phyloP scores from a whole-genome alignment of 495 filamentous ascomycete genomes.

The Hypoxylon trugodes region DNA sequence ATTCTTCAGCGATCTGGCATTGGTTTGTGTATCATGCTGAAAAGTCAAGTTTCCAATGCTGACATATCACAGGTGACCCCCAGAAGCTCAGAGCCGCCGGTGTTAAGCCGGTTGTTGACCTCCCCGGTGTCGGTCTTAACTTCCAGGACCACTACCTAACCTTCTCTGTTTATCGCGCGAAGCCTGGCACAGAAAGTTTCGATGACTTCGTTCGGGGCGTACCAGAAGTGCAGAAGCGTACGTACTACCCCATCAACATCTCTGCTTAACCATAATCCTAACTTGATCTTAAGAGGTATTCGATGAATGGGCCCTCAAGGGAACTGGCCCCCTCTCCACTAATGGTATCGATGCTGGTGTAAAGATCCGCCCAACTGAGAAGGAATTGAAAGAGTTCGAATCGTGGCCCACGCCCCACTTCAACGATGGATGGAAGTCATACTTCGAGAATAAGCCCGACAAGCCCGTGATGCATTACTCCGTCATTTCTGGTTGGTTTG shows the following conservation, averaged over 20 bases:
- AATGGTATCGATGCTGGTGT: slow-evolving; percentile 88
- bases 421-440: slow-evolving; percentile 74
- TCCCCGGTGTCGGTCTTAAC: slow-evolving; percentile 84
- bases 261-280: background rate
- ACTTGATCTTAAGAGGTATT: slow-evolving; percentile 56
- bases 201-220: slow-evolving; percentile 83
- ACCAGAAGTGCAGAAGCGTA: slow-evolving; percentile 71
- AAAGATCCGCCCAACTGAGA: slow-evolving; percentile 75
- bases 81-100: slow-evolving; percentile 75
- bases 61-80: slow-evolving; percentile 59
- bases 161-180: slow-evolving; percentile 77
- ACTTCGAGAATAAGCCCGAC: slow-evolving; percentile 86
- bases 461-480: slow-evolving; percentile 89
- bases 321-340: slow-evolving; percentile 80
- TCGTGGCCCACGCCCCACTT: slow-evolving; percentile 74
- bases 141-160: slow-evolving; percentile 90
- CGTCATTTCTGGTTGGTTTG: slow-evolving; percentile 72
- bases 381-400: slow-evolving; percentile 74
- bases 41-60: background rate
- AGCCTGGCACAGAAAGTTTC: slow-evolving; percentile 79
- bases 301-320: slow-evolving; percentile 81
- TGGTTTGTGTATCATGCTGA: slow-evolving; percentile 38
- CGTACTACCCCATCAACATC: background rate
- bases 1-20: slow-evolving; percentile 81
- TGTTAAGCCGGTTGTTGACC: slow-evolving; percentile 75